Evolutionary conservation across 129 eudicot species (phyloP).

Genomic region (Arctium minus): DNA sequence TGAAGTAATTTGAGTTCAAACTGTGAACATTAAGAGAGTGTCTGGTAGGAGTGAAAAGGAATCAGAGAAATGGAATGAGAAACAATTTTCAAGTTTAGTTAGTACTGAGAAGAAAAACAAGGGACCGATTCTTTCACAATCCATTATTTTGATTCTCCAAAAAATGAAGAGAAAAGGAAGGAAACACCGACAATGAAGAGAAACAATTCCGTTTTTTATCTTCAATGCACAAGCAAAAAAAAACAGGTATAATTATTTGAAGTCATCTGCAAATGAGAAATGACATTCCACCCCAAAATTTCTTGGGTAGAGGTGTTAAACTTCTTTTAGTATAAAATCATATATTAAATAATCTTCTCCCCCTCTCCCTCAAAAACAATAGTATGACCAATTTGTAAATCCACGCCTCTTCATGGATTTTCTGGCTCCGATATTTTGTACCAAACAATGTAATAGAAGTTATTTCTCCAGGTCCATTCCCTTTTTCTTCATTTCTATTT

Average conservation of each 20-base stretch:
- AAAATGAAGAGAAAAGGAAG: not conserved
- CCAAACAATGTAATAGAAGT: not conserved
- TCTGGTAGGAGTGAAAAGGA: not conserved
- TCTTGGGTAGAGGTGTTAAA: not conserved
- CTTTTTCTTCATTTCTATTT: not conserved
- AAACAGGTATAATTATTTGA: not conserved
- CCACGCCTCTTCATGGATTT: not conserved
- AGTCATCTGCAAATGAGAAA: not conserved
- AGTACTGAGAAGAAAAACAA: not conserved
- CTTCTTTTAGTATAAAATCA: too few species aligned
- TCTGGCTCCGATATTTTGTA: not conserved
- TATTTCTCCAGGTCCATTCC: not conserved
- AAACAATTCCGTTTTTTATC: not conserved
- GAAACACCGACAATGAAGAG: not conserved
- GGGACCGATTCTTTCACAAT: not conserved
- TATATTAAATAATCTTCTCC: not conserved
- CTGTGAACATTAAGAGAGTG: not conserved
- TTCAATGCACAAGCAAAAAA: not conserved
- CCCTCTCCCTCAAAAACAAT: not conserved
- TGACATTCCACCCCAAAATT: not conserved
- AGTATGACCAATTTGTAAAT: not conserved
- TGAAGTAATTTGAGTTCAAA: not conserved
- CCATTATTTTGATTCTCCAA: not conserved
- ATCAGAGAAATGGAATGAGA: not conserved
- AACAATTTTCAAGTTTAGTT: not conserved